These are phyloP conservation scores for Ophiostoma fasciatum DNA, from an alignment of 2,329 filamentous ascomycete genomes.

Conservation along the genomic window DNA sequence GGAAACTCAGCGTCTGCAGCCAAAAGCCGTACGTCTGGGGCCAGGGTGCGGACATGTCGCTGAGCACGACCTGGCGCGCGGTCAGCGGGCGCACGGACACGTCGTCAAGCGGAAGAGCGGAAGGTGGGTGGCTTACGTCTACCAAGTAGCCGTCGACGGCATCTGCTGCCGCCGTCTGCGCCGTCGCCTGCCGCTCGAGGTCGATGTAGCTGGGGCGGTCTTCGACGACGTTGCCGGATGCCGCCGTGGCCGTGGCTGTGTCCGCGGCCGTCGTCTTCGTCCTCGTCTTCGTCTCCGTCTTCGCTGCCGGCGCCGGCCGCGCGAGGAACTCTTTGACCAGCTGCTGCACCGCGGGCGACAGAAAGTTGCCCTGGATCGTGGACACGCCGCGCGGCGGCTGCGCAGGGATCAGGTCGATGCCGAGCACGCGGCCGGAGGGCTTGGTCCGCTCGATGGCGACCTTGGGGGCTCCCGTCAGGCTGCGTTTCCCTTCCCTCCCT, in stretches of 20 bases:
- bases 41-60: slow-evolving; percentile 99
- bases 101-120: slow-evolving; percentile 19
- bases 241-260: slow-evolving; percentile 2
- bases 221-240: slow-evolving; percentile 15
- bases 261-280: slow-evolving; percentile 10
- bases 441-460: slow-evolving; percentile 68
- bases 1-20: slow-evolving; percentile 86
- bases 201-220: slow-evolving; percentile 49
- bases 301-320: slow-evolving; percentile 18
- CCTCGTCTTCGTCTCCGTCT: background rate
- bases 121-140: no score
- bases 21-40: slow-evolving; percentile 62
- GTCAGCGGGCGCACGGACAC: background rate
- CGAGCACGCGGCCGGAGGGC: slow-evolving; percentile 66
- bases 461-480: slow-evolving; percentile 30
- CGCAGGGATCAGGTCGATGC: slow-evolving; percentile 87
- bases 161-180: slow-evolving; percentile 16
- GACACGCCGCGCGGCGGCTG: slow-evolving; percentile 85
- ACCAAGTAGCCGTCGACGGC: slow-evolving; percentile 45
- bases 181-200: slow-evolving; percentile 36
- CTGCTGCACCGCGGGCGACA: slow-evolving; percentile 57
- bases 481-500: background rate
- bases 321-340: slow-evolving; percentile 65
- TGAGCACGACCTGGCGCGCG: slow-evolving; percentile 56
- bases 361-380: slow-evolving; percentile 87